Evolutionary conservation across 2,329 filamentous ascomycete species (phyloP).

Genomic region (Mycogone perniciosa): DNA sequence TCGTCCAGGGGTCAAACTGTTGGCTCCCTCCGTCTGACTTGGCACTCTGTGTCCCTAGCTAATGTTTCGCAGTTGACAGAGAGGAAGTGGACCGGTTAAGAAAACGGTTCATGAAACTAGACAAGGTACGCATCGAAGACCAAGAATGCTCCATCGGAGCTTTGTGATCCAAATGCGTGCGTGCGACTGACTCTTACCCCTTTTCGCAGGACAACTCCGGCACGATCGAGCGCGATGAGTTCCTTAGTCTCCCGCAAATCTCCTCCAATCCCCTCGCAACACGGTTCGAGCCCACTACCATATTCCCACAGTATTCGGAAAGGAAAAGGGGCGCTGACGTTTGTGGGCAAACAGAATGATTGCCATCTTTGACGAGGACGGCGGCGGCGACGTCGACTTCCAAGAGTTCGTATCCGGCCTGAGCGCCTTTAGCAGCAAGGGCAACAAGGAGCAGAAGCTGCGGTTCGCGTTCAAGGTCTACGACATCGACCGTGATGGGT

Average conservation of each 20-base stretch:
- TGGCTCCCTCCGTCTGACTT: slow-evolving; percentile 20
- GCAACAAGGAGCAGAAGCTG: slow-evolving; percentile 98
- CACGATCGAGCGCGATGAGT: slow-evolving; percentile 97
- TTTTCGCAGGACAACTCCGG: slow-evolving; percentile 79
- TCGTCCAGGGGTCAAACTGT: slow-evolving; percentile 97
- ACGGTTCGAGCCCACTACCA: slow-evolving; percentile 48
- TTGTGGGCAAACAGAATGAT: slow-evolving; percentile 65
- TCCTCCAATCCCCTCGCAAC: slow-evolving; percentile 96
- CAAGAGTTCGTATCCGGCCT: slow-evolving; percentile 96
- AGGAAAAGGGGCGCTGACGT: not conserved
- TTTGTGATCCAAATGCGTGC: not conserved
- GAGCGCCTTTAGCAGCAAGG: slow-evolving; percentile 93
- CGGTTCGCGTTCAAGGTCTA: slow-evolving; percentile 98
- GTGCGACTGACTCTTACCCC: not conserved
- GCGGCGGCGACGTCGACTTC: slow-evolving; percentile 95
- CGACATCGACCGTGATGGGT: slow-evolving; percentile 97
- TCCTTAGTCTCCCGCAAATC: slow-evolving; percentile 93
- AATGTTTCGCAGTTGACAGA: slow-evolving; percentile 65
- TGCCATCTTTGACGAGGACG: slow-evolving; percentile 97
- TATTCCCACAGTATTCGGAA: not conserved
- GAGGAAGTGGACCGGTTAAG: slow-evolving; percentile 93
- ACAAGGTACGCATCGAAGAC: slow-evolving; percentile 61
- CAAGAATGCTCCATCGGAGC: not conserved
- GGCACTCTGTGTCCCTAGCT: slow-evolving; percentile 5
- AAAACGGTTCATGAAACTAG: slow-evolving; percentile 98